Conservation (phyloP, 176 grass and related monocot genomes). For the Triticum dicoccoides region DNA sequence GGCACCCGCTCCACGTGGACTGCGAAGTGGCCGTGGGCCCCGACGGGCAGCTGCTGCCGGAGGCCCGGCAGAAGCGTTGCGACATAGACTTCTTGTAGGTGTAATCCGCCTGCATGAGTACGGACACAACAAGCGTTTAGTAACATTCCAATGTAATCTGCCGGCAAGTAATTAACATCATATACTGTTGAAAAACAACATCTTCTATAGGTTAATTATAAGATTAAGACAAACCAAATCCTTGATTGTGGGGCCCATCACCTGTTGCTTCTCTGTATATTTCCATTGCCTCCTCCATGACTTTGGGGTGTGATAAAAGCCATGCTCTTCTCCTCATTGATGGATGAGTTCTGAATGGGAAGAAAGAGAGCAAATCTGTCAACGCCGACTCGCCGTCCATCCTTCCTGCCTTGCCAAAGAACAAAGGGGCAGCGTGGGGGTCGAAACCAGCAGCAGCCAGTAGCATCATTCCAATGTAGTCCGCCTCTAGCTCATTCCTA, state of each 20-base stretch:
- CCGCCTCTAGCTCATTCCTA: not conserved
- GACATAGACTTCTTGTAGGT: constrained; percentile 63
- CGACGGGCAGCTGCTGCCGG: constrained; percentile 43
- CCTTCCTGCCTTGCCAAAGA: not conserved
- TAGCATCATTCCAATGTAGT: not conserved
- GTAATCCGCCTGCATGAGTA: too few relatives aligned
- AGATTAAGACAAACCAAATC: too few relatives aligned
- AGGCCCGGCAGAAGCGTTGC: constrained; percentile 57
- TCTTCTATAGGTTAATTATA: too few relatives aligned
- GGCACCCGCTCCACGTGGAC: constrained; percentile 54
- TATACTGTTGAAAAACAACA: too few relatives aligned
- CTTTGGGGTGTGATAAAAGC: not conserved
- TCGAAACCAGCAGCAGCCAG: not conserved
- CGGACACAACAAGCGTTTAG: too few relatives aligned
- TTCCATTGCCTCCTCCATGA: not conserved
- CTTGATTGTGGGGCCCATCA: not conserved
- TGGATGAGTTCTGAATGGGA: not conserved
- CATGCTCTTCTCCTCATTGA: not conserved
- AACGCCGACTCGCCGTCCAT: not conserved
- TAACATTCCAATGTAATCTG: too few relatives aligned
- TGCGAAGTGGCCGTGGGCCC: constrained; percentile 64
- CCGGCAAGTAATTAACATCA: too few relatives aligned
- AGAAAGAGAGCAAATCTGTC: not conserved
- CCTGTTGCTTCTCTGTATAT: not conserved
- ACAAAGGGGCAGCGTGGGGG: not conserved